Evolutionary conservation across 192 early-diverging fungal genomes (phyloP).

Genomic region (Podila minutissima): DNA sequence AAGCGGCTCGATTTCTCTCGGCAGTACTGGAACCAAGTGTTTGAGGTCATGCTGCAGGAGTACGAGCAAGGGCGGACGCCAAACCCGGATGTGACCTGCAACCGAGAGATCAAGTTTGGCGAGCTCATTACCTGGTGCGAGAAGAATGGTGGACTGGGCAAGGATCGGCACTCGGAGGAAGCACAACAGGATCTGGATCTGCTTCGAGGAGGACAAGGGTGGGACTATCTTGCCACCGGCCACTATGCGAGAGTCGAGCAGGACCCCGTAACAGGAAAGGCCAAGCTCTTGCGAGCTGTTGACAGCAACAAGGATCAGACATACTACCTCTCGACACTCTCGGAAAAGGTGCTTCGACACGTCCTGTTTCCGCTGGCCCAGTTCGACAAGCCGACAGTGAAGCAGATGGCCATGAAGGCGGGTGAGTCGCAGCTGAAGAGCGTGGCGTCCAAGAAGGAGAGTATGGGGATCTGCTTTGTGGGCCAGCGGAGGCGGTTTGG

Average conservation of each 20-base stretch:
- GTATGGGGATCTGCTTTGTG: conserved; percentile 98
- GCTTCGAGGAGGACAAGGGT: conserved; percentile 1
- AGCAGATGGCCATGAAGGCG: conserved; percentile 63
- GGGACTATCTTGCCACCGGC: conserved; percentile 51
- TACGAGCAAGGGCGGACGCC: conserved; percentile 81
- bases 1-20: conserved; percentile 79
- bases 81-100: conserved; percentile 95
- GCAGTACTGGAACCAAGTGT: conserved; percentile 94
- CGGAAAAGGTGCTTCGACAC: conserved; percentile 54
- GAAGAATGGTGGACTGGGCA: conserved; percentile 28
- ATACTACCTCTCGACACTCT: conserved; percentile 86
- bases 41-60: conserved; percentile 79
- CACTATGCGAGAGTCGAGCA: conserved; percentile 64
- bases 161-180: conserved; percentile 15
- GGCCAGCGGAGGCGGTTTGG: conserved; percentile 82
- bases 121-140: conserved; percentile 71
- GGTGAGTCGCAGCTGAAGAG: conserved; percentile 60
- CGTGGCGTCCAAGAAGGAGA: conserved; percentile 79
- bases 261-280: conserved; percentile 19
- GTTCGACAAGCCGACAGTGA: conserved; percentile 78
- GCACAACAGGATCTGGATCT: not conserved
- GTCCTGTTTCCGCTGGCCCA: conserved; percentile 87
- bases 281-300: conserved; percentile 41
- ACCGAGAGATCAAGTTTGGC: conserved; percentile 95
- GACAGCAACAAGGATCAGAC: conserved; percentile 93